Evolutionary conservation across 1,139 yeast species (phyloP).

Genomic region (Kurtzmaniella quercitrusa): DNA sequence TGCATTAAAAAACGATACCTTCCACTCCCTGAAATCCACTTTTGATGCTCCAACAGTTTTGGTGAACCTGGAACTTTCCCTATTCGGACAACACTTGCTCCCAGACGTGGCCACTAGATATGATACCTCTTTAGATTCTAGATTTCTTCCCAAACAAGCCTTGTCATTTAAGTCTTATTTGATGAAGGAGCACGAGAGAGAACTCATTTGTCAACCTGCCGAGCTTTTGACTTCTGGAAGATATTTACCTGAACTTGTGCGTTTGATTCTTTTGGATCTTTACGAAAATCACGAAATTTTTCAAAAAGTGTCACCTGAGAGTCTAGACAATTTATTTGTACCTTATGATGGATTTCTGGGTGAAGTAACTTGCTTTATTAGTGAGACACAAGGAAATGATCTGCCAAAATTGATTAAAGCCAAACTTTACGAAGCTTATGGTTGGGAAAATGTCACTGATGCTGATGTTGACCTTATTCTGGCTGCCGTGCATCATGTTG

Average conservation of each 20-base stretch:
- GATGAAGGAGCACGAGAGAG: conserved; percentile 25
- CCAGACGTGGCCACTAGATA: conserved; percentile 30
- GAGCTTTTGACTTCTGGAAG: conserved; percentile 55
- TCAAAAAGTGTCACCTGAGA: conserved; percentile 10
- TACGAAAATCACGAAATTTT: conserved; percentile 30
- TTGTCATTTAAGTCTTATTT: conserved; percentile 30
- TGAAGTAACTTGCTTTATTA: conserved; percentile 35
- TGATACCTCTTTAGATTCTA: conserved; percentile 33
- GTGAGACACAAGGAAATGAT: conserved; percentile 22
- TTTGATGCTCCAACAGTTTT: conserved; percentile 20
- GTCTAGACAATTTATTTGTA: conserved; percentile 7
- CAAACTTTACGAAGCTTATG: conserved; percentile 20
- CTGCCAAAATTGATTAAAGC: conserved; percentile 14
- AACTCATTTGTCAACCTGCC: conserved; percentile 47
- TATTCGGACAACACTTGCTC: conserved; percentile 35
- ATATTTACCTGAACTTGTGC: conserved; percentile 50
- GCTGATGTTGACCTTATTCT: conserved; percentile 28
- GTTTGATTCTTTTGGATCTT: conserved; percentile 38
- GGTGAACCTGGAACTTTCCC: conserved; percentile 38
- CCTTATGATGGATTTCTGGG: conserved; percentile 39
- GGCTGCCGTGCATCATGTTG: conserved; percentile 24
- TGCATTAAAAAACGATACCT: conserved; percentile 20
- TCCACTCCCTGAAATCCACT: conserved; percentile 24
- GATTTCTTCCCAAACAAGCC: conserved; percentile 22
- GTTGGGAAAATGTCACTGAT: conserved; percentile 19